These are phyloP conservation scores for Fusarium palustre DNA, from an alignment of 2,329 filamentous ascomycete species.

Conservation along the genomic window DNA sequence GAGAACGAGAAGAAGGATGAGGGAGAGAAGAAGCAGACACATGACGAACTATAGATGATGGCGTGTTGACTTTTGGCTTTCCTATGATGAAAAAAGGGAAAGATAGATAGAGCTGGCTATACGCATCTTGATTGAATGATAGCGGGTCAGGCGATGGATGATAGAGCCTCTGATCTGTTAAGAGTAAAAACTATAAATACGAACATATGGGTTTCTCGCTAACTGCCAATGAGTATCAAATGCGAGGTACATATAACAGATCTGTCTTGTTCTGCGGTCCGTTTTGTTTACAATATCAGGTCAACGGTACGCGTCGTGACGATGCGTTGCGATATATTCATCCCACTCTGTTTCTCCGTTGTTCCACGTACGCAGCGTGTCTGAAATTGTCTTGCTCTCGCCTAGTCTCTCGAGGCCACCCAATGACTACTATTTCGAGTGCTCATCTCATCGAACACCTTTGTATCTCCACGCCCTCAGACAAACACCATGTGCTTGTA, in stretches of 20 bases:
- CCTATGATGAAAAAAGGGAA: conserved; percentile 27
- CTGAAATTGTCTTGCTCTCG: conserved; percentile 4
- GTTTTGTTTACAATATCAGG: background rate
- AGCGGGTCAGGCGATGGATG: conserved; percentile 33
- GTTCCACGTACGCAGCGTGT: background rate
- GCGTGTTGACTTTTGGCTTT: conserved; percentile 28
- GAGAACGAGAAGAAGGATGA: conserved; percentile 39
- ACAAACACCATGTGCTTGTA: conserved; percentile 15
- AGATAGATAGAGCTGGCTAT: conserved; percentile 20
- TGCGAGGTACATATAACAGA: background rate
- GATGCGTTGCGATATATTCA: conserved; percentile 1
- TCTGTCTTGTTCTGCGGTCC: conserved; percentile 3
- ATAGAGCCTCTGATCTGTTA: conserved; percentile 38
- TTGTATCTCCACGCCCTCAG: background rate
- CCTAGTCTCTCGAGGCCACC: background rate
- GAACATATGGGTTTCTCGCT: conserved; percentile 23
- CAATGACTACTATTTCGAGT: conserved; percentile 1
- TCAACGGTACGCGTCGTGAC: background rate
- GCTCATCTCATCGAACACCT: background rate
- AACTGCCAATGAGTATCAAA: background rate
- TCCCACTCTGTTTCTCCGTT: background rate
- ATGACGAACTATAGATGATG: conserved; percentile 53
- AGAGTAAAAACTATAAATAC: conserved; percentile 30
- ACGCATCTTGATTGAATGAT: conserved; percentile 34
- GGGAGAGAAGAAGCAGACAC: conserved; percentile 44